Evolutionary conservation across 352 stramenopile species (phyloP), one percentile per base, ranked within the genome.

Genomic region (Albugo candida): DNA sequence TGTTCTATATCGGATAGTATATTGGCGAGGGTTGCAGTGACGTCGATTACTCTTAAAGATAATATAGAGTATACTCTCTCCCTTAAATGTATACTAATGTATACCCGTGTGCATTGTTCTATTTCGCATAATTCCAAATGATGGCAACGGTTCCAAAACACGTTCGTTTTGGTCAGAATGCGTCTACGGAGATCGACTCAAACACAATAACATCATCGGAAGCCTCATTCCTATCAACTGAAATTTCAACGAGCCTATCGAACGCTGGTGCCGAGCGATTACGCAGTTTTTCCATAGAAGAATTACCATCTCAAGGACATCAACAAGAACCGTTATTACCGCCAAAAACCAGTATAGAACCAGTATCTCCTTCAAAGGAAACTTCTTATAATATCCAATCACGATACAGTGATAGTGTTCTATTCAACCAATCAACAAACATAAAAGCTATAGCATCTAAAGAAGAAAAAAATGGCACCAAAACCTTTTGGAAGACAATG

Each of bases 211-310:
- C 36, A 61, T 50, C 40, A 69, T 60, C 40, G 69, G 58, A 13
- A 59, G 63, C 47, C 67, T 81, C 47, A 81, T 65, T 31, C 65
- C 66, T 14, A 55, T 50, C 45, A 58, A 48, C 12, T 36, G 56
- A 3, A 3, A 24, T 24, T 43, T 47, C 48, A 18, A 38, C 58
- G 40, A 45, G 47, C 14, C 19, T 48, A 12, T 42, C 55, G 0
- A 46, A 61, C 21, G 19, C 17, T 36, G 24, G 24, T 31, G 24
- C 24, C 3, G 45, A 56, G 35, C 55, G 56, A 5, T 63, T 72
- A 41, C 55, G 68, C 48, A 85, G 72, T 55, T 88, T 88, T 59
- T 84, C 75, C 39, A 82, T 71, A 0, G 75, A 88, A 46, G 75
- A 88, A 52, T 44, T 84, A 31, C 71, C 75, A 44, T 65, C 61